Conservation (phyloP, 2,329 filamentous ascomycete species). For the Aspergillus quadrilineatus region DNA sequence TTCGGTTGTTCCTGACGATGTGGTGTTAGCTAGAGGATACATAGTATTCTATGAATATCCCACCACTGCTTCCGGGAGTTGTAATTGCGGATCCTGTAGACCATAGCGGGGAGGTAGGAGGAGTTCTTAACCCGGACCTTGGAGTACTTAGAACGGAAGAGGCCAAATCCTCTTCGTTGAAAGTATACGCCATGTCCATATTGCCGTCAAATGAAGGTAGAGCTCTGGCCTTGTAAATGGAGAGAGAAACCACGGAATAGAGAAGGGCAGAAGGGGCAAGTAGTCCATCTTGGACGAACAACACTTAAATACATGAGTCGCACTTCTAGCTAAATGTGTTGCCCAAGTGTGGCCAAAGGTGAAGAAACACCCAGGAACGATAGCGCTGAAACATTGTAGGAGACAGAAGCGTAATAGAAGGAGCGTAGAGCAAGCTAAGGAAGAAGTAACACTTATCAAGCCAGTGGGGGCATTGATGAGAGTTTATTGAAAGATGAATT, state of each 20-base stretch:
- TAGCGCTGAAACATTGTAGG: background rate
- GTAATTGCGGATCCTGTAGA: background rate
- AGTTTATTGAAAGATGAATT: background rate
- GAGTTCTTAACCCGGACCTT: background rate
- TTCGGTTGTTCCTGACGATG: background rate
- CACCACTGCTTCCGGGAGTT: background rate
- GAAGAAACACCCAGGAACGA: background rate
- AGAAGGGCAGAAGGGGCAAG: background rate
- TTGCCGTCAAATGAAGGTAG: background rate
- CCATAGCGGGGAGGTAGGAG: background rate
- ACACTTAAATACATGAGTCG: background rate
- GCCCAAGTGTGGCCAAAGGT: background rate
- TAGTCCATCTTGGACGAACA: background rate
- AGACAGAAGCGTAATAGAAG: background rate
- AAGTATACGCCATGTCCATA: background rate
- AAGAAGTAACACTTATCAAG: background rate
- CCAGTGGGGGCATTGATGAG: background rate
- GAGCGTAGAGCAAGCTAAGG: background rate
- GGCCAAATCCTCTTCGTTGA: background rate
- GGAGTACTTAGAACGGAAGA: background rate
- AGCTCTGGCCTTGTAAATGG: background rate
- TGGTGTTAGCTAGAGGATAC: background rate
- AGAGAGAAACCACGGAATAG: background rate
- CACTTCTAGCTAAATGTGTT: background rate
- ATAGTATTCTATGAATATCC: background rate